A percentile compares a stretch with the other conserved stretches of the same genome.
Evolutionary conservation across 495 filamentous ascomycete species (phyloP).

Genomic region (Jackrogersella minutella): DNA sequence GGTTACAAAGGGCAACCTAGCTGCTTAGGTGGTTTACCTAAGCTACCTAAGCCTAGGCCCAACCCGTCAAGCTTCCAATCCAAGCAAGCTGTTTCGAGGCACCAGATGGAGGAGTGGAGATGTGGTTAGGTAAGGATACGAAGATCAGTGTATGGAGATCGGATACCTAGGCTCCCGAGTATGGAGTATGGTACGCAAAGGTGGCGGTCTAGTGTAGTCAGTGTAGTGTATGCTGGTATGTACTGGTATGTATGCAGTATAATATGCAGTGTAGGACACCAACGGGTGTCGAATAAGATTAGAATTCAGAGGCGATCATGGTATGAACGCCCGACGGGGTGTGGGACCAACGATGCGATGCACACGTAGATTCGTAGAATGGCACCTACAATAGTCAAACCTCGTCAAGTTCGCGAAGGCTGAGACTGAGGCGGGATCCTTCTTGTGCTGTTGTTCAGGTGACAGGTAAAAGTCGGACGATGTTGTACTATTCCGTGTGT

Average conservation of each 20-base stretch:
- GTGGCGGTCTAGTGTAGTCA: no score
- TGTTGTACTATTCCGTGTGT: slow-evolving; percentile 9
- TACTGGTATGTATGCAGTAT: no score
- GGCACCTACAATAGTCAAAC: background rate
- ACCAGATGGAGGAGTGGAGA: slow-evolving; percentile 13
- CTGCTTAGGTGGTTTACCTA: slow-evolving; percentile 6
- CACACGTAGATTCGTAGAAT: background rate
- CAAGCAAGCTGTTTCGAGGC: slow-evolving; percentile 6
- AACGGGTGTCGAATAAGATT: slow-evolving; percentile 23
- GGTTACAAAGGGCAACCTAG: slow-evolving; percentile 17
- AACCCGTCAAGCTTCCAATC: slow-evolving; percentile 11
- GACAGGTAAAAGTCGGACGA: slow-evolving; percentile 29
- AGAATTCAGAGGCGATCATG: slow-evolving; percentile 25
- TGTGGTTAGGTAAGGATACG: slow-evolving; percentile 18
- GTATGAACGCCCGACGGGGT: slow-evolving; percentile 13
- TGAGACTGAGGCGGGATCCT: slow-evolving; percentile 19
- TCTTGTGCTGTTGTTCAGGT: slow-evolving; percentile 21
- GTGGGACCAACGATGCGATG: background rate
- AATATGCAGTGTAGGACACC: slow-evolving; percentile 15
- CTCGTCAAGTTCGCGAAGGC: slow-evolving; percentile 20
- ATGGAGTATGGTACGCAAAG: no score
- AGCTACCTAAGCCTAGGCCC: slow-evolving; percentile 8
- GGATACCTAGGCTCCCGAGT: no score
- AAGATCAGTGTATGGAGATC: no score
- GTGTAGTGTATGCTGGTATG: no score